These are phyloP conservation scores for Saccharomycopsis amapae DNA, from an alignment of 805 yeast genomes.

Conservation along the genomic window DNA sequence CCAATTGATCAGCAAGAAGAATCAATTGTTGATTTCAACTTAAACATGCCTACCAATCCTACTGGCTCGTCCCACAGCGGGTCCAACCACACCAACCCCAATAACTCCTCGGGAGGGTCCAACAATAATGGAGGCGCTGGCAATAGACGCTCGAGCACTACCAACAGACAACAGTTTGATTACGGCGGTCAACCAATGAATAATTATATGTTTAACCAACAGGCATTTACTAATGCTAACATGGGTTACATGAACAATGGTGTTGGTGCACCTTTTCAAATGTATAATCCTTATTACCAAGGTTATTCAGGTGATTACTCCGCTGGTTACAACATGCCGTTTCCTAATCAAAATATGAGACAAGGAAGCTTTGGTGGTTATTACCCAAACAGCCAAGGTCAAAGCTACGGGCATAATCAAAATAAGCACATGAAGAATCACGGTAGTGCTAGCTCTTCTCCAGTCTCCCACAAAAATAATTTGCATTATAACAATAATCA, in stretches of 20 bases:
- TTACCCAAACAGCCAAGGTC: neutral
- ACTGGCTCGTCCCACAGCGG: no score
- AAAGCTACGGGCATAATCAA: neutral
- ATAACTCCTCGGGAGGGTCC: no score
- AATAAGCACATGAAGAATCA: neutral
- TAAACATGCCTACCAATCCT: no score
- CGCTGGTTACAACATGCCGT: neutral
- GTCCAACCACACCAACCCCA: no score
- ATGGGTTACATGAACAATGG: no score
- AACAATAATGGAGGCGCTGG: neutral
- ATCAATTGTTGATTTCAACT: no score
- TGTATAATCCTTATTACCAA: neutral
- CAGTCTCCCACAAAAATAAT: constrained; percentile 6
- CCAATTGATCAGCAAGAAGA: no score
- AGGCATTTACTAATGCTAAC: neutral
- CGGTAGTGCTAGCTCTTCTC: neutral
- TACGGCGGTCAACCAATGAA: neutral
- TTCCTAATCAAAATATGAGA: constrained; percentile 1
- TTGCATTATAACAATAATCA: neutral
- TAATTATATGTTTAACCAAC: neutral
- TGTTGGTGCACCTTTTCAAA: no score
- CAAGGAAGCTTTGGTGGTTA: constrained; percentile 1
- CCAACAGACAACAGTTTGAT: neutral
- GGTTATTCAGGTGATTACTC: neutral
- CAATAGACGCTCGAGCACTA: neutral